Conservation (phyloP, 495 filamentous ascomycete species). For the Penicillium cataractarum region DNA sequence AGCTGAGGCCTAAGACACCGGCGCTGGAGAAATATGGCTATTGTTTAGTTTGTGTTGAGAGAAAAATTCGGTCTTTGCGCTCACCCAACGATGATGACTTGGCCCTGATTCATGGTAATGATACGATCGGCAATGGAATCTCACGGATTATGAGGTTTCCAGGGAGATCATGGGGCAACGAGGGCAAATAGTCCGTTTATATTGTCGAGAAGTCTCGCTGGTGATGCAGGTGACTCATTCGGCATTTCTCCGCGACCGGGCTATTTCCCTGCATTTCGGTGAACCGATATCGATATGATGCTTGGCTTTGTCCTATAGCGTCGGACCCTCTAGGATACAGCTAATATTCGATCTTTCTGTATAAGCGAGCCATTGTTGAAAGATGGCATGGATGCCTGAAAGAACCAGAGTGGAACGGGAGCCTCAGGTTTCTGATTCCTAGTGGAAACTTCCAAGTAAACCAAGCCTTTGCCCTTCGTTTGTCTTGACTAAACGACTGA, state of each 20-base stretch:
- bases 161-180: background rate
- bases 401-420: background rate
- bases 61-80: background rate
- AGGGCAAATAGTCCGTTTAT: background rate
- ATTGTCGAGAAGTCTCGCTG: background rate
- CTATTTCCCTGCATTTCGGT: background rate
- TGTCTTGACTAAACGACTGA: background rate
- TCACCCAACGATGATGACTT: slow-evolving; percentile 5
- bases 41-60: background rate
- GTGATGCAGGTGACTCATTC: slow-evolving; percentile 3
- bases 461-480: background rate
- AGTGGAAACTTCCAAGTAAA: too few relatives aligned
- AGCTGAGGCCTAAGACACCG: slow-evolving; percentile 5
- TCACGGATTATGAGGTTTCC: background rate
- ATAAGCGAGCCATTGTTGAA: background rate
- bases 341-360: background rate
- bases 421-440: background rate
- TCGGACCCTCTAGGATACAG: too few relatives aligned
- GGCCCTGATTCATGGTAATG: background rate
- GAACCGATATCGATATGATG: background rate
- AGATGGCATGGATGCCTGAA: background rate
- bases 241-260: background rate
- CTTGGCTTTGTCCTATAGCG: background rate
- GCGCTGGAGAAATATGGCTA: background rate
- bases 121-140: background rate